These are phyloP conservation scores for Leptodermis oblonga DNA, from an alignment of 257 asterid species.

Conservation along the genomic window DNA sequence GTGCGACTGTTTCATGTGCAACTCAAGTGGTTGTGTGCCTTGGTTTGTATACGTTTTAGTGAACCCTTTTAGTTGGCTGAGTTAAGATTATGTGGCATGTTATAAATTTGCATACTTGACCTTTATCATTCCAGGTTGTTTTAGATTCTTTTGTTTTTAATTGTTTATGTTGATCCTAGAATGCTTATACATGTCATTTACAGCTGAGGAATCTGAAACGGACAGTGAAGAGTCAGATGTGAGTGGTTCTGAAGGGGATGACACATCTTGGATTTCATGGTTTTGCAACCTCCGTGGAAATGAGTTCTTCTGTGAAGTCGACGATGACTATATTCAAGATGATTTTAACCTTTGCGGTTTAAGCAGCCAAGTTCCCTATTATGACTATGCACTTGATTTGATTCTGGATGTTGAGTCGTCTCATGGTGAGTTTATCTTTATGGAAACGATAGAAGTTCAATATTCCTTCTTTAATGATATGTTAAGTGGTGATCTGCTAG, in stretches of 20 bases:
- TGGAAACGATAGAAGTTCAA: neutral
- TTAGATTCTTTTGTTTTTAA: neutral
- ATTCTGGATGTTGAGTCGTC: conserved; percentile 59
- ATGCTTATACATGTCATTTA: conserved; percentile 1
- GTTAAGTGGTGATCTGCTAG: neutral
- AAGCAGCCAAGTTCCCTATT: conserved; percentile 50
- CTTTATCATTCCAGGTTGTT: neutral
- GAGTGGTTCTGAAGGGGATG: conserved; percentile 56
- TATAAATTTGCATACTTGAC: neutral
- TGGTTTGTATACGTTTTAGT: neutral
- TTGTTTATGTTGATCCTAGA: neutral
- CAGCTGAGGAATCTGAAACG: conserved; percentile 52
- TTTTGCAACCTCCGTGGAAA: conserved; percentile 56
- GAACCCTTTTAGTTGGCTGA: neutral
- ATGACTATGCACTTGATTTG: conserved; percentile 54
- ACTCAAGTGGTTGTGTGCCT: neutral
- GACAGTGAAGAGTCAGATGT: conserved; percentile 57
- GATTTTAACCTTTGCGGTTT: conserved; percentile 56
- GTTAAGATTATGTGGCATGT: neutral
- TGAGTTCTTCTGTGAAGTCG: conserved; percentile 56
- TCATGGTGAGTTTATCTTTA: conserved; percentile 32
- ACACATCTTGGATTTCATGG: conserved; percentile 60
- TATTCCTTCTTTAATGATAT: neutral
- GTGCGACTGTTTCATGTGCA: neutral
- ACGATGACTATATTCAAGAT: conserved; percentile 60